Base-by-base conservation (phyloP, 2,329 filamentous ascomycete genomes). In the Trichoderma gracile region DNA sequence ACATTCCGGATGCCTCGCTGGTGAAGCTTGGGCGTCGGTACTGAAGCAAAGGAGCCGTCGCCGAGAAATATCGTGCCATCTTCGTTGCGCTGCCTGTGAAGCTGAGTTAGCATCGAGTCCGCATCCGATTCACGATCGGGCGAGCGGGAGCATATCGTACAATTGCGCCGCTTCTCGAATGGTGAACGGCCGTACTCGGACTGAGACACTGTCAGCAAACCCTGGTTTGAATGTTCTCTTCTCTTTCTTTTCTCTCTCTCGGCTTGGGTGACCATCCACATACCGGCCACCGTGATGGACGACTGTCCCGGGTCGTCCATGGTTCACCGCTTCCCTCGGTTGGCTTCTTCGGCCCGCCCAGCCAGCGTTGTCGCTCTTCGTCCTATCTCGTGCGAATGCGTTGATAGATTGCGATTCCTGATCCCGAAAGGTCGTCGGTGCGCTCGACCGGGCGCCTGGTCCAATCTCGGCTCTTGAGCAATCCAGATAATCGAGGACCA, bases 111-210 rank as follows among this genome's bases (percentile, higher is more conserved):
- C 58, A 43, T 58, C 38, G 15, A 5, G 12, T 38, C 12, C 33
- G n/a, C n/a, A 30, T n/a, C 25, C 8, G n/a, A 15, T 9, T 19
- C 12, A 5, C 33, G 1, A n/a, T 25, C 15, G 33, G 27, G 33
- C 53, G 9, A n/a, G 38, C 50, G 10, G 19, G 45, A 9, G 6
- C 83, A 64, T 80, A 89, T 10, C 83, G 64, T 81, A 89, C 82
- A 99, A 80, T 79, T 98, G 94, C 46, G 95, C 95, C 70, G 95
- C 95, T 83, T 99, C 95, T 79, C 93, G 85, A 71, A 98, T 97
- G 12, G 87, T 90, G 71, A 90, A 90, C 6, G 88, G 88, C 70
- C 88, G 85, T 70, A 90, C 88, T 73, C 88, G 86, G 68, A 90
- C 87, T 88, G 70, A 42, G 49, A 52, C 40, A 46, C 19, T n/a